Percentiles rank a stretch among this genome's conserved stretches.
Evolutionary conservation across 441 rosid genomes (phyloP).

Genomic region (Corymbia calophylla): DNA sequence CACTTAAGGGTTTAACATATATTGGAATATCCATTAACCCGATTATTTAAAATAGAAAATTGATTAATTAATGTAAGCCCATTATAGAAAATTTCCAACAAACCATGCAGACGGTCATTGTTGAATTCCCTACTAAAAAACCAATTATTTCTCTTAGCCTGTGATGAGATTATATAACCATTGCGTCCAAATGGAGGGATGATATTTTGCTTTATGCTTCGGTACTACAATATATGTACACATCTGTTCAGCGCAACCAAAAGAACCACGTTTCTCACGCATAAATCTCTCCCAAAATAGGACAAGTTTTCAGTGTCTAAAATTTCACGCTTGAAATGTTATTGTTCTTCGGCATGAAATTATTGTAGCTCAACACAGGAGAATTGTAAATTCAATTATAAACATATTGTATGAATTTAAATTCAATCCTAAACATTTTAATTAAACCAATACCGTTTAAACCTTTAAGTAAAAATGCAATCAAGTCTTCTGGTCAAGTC

Average conservation of each 20-base stretch:
- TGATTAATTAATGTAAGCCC: too few species aligned
- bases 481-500: background rate
- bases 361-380: accelerated
- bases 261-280: background rate
- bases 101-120: background rate
- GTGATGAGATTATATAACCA: background rate
- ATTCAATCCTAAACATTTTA: too few species aligned
- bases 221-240: background rate
- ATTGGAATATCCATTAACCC: too few species aligned
- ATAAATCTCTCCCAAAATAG: too few species aligned
- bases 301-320: background rate
- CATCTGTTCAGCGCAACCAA: background rate
- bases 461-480: background rate
- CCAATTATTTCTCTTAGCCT: background rate
- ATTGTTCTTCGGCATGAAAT: too few species aligned
- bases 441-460: background rate
- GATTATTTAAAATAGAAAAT: too few species aligned
- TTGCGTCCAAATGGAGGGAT: background rate
- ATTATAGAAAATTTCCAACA: too few species aligned
- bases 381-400: background rate
- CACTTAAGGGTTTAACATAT: too few species aligned
- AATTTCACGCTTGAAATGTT: too few species aligned
- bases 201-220: background rate
- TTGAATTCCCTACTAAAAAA: background rate
- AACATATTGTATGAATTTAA: too few species aligned